Evolutionary conservation across 208 protist genomes (phyloP), one percentile per base, ranked within the genome.

Genomic region (Crithidia sp.): DNA sequence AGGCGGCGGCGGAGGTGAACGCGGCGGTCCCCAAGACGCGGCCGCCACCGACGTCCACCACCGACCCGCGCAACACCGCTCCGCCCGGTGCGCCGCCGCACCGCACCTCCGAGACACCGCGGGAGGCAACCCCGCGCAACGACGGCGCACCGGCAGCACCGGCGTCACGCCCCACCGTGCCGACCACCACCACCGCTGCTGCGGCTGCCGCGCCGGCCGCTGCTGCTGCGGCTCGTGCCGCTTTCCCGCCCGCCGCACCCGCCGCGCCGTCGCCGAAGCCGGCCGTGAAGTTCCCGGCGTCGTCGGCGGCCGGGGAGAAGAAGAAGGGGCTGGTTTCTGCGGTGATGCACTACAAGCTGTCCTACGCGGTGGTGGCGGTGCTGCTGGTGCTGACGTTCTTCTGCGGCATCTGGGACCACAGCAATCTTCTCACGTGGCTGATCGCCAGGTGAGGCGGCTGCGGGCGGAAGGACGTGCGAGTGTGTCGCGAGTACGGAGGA

Each of bases 331-430:
- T 76, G 60, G 49, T 89, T 67, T 79, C 45, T 40, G 49, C 71
- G 16, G 78, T 88, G 17, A 17, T 93, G 43, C 71, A 74, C 50
- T 91, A 81, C 75, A 80, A 61, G 56, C 63, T 95, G 19, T 81
- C 86, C 5, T 85, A 86, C 71, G 61, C 54, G 13, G 63, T 86
- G 8, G 75, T 74, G 3, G 71, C 44, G 3, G 71, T 81, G 41
- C 76, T 93, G 36, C 28, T 95, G 14, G 12, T 88, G 17, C 56
- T 91, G 39, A 79, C 91, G 13, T 59, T 95, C 37, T 62, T 92
- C 41, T 95, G 91, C 53, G 91, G 82, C 40, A 41, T 93, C 39
- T 79, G 82, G 44, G 91, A 95, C 59, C 58, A 65, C 10, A 66
- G 76, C 49, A 89, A 84, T 45, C 28, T 93, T 28, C 49, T 92